Percentiles rank a stretch among this genome's conserved stretches.
These are phyloP conservation scores for Vitis cinerea DNA, from an alignment of 164 flowering plant genomes.

Conservation along the genomic window DNA sequence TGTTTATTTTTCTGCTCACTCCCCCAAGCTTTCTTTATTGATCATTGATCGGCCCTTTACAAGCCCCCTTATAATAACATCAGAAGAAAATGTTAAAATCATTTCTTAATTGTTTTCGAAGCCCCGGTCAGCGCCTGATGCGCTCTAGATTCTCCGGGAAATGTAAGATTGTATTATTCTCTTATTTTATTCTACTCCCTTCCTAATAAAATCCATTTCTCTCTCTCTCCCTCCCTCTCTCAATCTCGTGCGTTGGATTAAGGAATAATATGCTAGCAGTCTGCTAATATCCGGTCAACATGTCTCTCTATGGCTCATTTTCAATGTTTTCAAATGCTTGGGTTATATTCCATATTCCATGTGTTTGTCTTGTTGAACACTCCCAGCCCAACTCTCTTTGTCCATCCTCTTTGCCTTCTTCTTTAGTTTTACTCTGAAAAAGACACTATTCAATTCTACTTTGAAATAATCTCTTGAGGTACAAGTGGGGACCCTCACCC, in stretches of 20 bases:
- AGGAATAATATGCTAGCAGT: neutral
- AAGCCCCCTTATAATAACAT: conserved; percentile 11
- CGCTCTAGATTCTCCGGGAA: conserved; percentile 86
- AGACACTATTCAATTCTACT: neutral
- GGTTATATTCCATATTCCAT: conserved; percentile 50
- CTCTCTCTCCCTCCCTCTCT: neutral
- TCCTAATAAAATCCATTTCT: neutral
- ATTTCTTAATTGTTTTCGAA: conserved; percentile 43
- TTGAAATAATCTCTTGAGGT: neutral
- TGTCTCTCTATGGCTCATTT: conserved; percentile 28
- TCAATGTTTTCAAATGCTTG: conserved; percentile 25
- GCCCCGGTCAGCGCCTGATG: conserved; percentile 78
- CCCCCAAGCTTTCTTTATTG: neutral
- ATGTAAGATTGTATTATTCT: conserved; percentile 11
- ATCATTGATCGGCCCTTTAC: neutral
- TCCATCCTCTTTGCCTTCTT: neutral
- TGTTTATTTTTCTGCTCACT: conserved; percentile 5
- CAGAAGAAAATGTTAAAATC: conserved; percentile 14
- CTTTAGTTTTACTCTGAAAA: neutral
- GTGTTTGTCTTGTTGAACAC: conserved; percentile 41
- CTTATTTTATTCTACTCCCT: conserved; percentile 16
- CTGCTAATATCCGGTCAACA: conserved; percentile 40
- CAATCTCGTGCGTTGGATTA: neutral
- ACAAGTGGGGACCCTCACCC: neutral
- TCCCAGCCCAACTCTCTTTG: neutral